Evolutionary conservation across 495 filamentous ascomycete species (phyloP).

Genomic region (Arthonia radiata): DNA sequence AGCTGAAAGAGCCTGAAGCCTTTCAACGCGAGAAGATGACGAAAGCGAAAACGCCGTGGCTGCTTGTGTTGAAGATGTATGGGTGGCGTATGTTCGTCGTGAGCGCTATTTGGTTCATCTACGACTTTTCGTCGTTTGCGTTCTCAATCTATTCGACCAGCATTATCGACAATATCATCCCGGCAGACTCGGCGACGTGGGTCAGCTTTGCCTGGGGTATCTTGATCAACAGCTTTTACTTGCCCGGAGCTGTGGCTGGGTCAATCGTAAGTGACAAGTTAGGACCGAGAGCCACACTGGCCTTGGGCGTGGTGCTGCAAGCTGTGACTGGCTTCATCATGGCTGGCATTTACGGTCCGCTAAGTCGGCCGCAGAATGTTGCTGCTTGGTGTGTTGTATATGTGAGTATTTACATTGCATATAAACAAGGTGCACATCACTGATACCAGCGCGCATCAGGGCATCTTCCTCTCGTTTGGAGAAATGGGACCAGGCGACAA

Average conservation of each 20-base stretch:
- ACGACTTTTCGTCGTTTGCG: conserved; percentile 56
- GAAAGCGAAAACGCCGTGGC: conserved; percentile 29
- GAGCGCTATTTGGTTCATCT: conserved; percentile 75
- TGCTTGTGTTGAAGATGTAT: conserved; percentile 30
- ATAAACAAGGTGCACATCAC: background rate
- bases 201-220: conserved; percentile 68
- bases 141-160: conserved; percentile 56
- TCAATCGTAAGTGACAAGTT: conserved; percentile 42
- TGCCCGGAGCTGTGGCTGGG: conserved; percentile 59
- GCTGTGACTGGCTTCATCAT: conserved; percentile 70
- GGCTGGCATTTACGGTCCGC: conserved; percentile 42
- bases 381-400: conserved; percentile 57
- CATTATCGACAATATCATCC: conserved; percentile 41
- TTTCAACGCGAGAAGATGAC: conserved; percentile 35
- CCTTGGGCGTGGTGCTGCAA: conserved; percentile 38
- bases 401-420: too few relatives aligned
- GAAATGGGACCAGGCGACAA: conserved; percentile 81
- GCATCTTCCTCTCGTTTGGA: conserved; percentile 62
- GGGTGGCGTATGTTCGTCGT: conserved; percentile 38
- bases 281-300: conserved; percentile 48
- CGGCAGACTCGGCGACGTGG: conserved; percentile 29
- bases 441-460: conserved; percentile 17
- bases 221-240: conserved; percentile 63
- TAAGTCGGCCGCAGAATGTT: conserved; percentile 36
- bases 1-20: conserved; percentile 61